Evolutionary conservation across 352 stramenopile genomes (phyloP), one percentile per base, ranked within the genome.

Genomic region (Globisporangium heterothallicum): DNA sequence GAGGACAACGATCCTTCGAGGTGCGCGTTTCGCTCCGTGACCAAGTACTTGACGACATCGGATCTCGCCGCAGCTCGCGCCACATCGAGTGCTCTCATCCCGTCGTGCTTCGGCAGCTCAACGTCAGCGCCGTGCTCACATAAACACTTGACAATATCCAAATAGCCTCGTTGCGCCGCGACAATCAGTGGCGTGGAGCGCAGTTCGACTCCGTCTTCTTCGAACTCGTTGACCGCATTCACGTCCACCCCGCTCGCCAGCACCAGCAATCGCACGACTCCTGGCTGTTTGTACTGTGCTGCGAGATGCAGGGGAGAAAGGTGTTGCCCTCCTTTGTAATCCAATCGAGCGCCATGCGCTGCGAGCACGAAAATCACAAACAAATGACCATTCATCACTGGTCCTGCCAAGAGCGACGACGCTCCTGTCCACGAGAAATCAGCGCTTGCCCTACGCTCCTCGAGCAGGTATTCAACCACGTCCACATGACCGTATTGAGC

Each of bases 131-230:
- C 44, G 12, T 50, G n/a, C 7, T 50, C 27, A 26, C 44, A 50
- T 0, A 50, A 19, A 40, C 25, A 50, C 10, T 25, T 9, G 16
- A 29, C 44, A 4, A 50, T 50, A 10, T 50, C 44, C 27, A 50
- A 8, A 7, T 50, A 50, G 1, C 44, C 44, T 18, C 44, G 44
- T 2, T 50, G 44, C n/a, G 44, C 44, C 19, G 44, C 44, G 18
- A 50, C 44, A 18, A 50, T 50, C 16, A 50, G 44, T 8, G 44
- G 44, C 18, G 44, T 50, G 13, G 44, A 50, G 32, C 44, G 44
- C 44, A 50, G 21, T 13, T 21, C 44, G 22, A 50, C 25, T 16
- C 44, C 44, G 19, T 50, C 44, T 50, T 41, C 44, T n/a, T 19
- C 25, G 26, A 40, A 25, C 14, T 50, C 44, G 18, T 50, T 50